Conservation (phyloP, 2,329 filamentous ascomycete genomes). For the Neurospora sp. region DNA sequence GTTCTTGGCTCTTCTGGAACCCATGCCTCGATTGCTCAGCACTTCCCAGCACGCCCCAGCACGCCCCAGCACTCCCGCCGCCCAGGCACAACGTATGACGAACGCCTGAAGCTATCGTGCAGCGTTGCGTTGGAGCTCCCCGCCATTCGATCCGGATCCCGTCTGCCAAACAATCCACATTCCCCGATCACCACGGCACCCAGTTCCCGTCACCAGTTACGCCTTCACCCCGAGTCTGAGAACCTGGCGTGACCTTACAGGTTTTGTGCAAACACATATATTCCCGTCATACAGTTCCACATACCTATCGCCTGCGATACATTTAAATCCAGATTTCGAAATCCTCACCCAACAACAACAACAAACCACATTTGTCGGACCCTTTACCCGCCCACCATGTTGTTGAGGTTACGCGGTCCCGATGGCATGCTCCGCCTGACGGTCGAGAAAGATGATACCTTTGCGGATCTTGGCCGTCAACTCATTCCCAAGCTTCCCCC, state of each 20-base stretch:
- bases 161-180: not conserved
- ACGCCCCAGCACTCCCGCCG: not conserved
- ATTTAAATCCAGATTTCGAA: not conserved
- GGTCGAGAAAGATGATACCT: slow-evolving; percentile 64
- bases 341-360: not conserved
- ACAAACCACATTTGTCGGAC: too few species aligned
- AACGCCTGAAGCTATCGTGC: slow-evolving; percentile 8
- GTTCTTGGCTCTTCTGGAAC: not conserved
- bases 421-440: slow-evolving; percentile 87
- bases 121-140: not conserved
- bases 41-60: not conserved
- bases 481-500: slow-evolving; percentile 49
- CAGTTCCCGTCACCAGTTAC: not conserved
- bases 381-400: slow-evolving; percentile 44
- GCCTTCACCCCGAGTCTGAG: not conserved
- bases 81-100: slow-evolving; percentile 17
- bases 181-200: not conserved
- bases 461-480: slow-evolving; percentile 52
- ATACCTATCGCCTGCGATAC: not conserved
- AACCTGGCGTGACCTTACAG: not conserved
- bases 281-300: not conserved
- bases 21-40: not conserved
- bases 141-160: not conserved
- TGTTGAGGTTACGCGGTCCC: slow-evolving; percentile 79
- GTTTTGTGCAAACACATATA: not conserved